Evolutionary conservation across 2,329 filamentous ascomycete genomes (phyloP).

Genomic region (Berkeleyomyces basicola): DNA sequence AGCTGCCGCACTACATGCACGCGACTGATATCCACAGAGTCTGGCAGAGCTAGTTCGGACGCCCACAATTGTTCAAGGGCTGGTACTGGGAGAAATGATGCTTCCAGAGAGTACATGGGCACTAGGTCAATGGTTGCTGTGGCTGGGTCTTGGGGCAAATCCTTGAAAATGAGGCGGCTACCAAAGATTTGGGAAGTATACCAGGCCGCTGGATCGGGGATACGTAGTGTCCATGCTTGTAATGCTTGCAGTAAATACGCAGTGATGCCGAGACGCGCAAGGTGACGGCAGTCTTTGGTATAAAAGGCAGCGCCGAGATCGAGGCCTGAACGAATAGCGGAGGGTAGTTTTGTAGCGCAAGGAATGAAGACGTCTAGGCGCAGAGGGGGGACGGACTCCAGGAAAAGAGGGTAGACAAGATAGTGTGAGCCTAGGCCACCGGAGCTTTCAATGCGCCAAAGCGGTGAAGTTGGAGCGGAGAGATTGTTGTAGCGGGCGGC

Average conservation of each 20-base stretch:
- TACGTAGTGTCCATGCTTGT: constrained; percentile 30
- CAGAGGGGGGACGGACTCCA: constrained; percentile 29
- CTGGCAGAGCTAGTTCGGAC: constrained; percentile 25
- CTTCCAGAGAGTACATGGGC: constrained; percentile 36
- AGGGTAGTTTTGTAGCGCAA: constrained; percentile 28
- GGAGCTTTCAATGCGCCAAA: constrained; percentile 44
- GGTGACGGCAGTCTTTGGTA: constrained; percentile 32
- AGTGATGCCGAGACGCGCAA: constrained; percentile 34
- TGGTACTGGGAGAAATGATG: constrained; percentile 30
- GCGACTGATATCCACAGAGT: constrained; percentile 30
- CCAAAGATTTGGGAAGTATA: constrained; percentile 39
- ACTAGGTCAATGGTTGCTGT: constrained; percentile 31
- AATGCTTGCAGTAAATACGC: constrained; percentile 37
- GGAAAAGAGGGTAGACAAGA: constrained; percentile 37
- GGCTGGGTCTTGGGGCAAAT: constrained; percentile 30
- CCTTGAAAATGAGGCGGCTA: constrained; percentile 37
- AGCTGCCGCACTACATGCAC: constrained; percentile 36
- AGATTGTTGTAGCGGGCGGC: constrained; percentile 45
- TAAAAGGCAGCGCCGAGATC: constrained; percentile 37
- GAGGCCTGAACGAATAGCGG: constrained; percentile 29
- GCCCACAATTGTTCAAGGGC: constrained; percentile 30
- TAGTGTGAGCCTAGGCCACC: constrained; percentile 40
- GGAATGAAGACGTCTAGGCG: constrained; percentile 43
- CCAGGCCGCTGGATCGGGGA: constrained; percentile 19
- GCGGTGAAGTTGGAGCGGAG: constrained; percentile 24